Conservation (phyloP, 768 basidiomycete species). For the Mrakia blollopis region DNA sequence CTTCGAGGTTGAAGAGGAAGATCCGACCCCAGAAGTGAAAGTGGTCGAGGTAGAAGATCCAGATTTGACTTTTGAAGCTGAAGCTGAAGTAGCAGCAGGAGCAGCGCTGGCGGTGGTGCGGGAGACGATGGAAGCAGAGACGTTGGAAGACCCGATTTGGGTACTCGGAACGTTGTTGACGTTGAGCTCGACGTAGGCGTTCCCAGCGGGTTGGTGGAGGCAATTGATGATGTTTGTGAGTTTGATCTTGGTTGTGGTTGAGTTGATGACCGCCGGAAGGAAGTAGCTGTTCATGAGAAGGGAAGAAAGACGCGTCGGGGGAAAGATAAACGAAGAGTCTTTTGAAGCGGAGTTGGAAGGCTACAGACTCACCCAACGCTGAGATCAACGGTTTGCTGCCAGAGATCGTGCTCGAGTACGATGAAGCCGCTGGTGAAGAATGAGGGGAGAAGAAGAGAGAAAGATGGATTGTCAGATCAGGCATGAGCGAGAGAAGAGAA, state of each 20-base stretch:
- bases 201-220: constrained; percentile 53
- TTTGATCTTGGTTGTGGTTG: constrained; percentile 67
- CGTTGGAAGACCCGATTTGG: neutral
- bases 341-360: constrained; percentile 38
- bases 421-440: constrained; percentile 84
- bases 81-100: too few species aligned
- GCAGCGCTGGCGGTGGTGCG: too few species aligned
- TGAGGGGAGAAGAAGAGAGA: too few species aligned
- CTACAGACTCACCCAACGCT: constrained; percentile 55
- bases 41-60: too few species aligned
- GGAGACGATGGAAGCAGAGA: too few species aligned
- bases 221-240: constrained; percentile 60
- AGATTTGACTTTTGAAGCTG: too few species aligned
- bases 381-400: constrained; percentile 12
- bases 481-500: neutral
- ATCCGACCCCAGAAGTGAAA: too few species aligned
- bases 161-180: neutral
- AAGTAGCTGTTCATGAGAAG: too few species aligned
- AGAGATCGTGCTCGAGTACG: constrained; percentile 65
- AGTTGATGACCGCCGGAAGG: neutral
- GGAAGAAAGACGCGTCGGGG: too few species aligned
- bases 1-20: too few species aligned
- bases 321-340: neutral
- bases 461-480: neutral
- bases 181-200: constrained; percentile 51